A percentile compares a stretch with the other conserved stretches of the same genome.
phyloP scores from a whole-genome alignment of 805 yeast species.

The Helenozyma baotianmanensis region DNA sequence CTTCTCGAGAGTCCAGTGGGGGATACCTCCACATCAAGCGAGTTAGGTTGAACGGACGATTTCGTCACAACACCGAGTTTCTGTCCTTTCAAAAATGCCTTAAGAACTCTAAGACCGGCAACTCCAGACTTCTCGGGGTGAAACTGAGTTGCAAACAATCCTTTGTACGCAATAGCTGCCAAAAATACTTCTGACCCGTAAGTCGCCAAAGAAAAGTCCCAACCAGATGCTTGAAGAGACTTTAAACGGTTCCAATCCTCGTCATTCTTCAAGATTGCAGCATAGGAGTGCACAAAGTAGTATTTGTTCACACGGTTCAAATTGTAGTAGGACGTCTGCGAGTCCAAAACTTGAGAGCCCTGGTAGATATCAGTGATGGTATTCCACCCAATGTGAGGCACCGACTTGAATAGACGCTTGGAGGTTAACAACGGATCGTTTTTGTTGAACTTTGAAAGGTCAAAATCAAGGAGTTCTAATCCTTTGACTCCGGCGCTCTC shows the following conservation, averaged over 20 bases:
- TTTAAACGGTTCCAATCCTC: constrained; percentile 22
- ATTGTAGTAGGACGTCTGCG: constrained; percentile 46
- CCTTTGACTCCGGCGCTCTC: constrained; percentile 60
- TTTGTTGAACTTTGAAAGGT: constrained; percentile 52
- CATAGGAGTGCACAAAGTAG: constrained; percentile 94
- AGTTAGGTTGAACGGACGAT: constrained; percentile 6
- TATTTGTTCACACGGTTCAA: constrained; percentile 66
- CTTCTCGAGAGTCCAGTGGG: constrained; percentile 72
- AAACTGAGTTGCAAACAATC: constrained; percentile 92
- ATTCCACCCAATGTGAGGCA: constrained; percentile 98
- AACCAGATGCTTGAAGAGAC: constrained; percentile 35
- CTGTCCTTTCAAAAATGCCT: constrained; percentile 58
- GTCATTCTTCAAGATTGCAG: constrained; percentile 54
- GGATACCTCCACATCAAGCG: constrained; percentile 21
- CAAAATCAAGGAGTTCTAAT: constrained; percentile 41
- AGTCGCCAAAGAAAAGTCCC: constrained; percentile 69
- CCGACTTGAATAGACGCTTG: constrained; percentile 56
- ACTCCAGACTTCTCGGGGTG: constrained; percentile 98
- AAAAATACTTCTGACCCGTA: constrained; percentile 79
- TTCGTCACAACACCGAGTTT: constrained; percentile 21
- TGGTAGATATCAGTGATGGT: constrained; percentile 29
- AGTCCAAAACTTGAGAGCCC: constrained; percentile 19
- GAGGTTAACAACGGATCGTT: constrained; percentile 28
- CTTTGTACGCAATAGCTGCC: constrained; percentile 74
- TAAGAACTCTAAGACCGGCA: constrained; percentile 78